Base-by-base conservation (phyloP, 805 yeast genomes). In the Maudiozyma saulgeensis region DNA sequence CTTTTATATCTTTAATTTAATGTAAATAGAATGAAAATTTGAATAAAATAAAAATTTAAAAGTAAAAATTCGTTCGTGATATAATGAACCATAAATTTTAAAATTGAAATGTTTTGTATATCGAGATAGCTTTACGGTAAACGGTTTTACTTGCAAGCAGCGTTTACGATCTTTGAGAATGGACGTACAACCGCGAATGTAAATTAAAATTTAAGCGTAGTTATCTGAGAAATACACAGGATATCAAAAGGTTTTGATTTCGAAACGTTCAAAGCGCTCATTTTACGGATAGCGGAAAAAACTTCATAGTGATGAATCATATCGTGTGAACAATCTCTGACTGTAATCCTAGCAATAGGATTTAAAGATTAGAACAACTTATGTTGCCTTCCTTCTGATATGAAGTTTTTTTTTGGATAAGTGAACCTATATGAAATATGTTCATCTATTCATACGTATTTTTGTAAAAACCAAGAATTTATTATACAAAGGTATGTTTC, bases 371-470 rank as follows among this genome's bases (percentile, higher is more conserved):
- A 64, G 56, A 63, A 67, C 32, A 64, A 60, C 64, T 55, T 58
- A 61, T 66, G 70, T 66, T 67, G 70, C 70, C 69, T 67, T 67
- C 70, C 70, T 66, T 64, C 70, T 67, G 70, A 66, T 43, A 45
- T 11, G 28, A 43, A 16, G 21, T 42, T 28, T 42, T 42, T 31
- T 43, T 37, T 41, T 41, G 18, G 18, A 15, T 16, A 9, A 21
- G 3, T 21, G 23, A 4, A 21, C 6, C 32, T 11, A 3, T 9
- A 11, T 28, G 9, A 28, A 28, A 28, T 28, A 28, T 35, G 19
- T 15, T 13, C 18, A 15, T n/a, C 18, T 35, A n/a, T 19, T n/a
- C 38, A 35, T n/a, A n/a, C 16, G 4, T 15, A 35, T 13, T 15
- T 15, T 8, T 35, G 23, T 35, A 7, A 7, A n/a, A 35, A 11